These are phyloP conservation scores for Tylopilus sp. DNA, from an alignment of 768 basidiomycete genomes.

Conservation along the genomic window DNA sequence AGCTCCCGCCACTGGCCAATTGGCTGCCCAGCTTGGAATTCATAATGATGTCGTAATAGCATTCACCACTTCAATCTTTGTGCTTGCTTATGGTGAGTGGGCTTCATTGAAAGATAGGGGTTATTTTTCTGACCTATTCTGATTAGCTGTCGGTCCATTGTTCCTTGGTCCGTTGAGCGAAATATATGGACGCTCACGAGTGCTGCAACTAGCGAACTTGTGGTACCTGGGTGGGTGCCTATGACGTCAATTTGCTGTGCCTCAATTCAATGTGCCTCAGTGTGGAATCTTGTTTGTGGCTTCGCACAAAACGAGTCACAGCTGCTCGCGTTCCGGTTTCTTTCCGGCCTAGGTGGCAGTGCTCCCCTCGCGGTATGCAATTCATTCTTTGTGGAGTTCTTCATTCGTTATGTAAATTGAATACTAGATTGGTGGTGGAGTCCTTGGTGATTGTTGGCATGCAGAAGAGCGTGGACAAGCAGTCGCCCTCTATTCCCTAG, in stretches of 20 bases:
- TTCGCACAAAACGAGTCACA: constrained; percentile 58
- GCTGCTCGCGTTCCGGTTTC: constrained; percentile 64
- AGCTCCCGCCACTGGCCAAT: constrained; percentile 54
- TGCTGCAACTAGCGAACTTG: constrained; percentile 62
- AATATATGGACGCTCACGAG: constrained; percentile 61
- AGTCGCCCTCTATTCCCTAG: constrained; percentile 59
- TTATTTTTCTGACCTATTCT: neutral
- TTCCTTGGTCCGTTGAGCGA: constrained; percentile 64
- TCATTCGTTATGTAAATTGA: too few species aligned
- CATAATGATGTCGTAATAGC: constrained; percentile 46
- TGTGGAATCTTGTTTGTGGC: constrained; percentile 61
- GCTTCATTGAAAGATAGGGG: neutral
- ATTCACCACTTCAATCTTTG: constrained; percentile 58
- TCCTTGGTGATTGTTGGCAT: constrained; percentile 59
- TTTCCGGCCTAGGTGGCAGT: constrained; percentile 69
- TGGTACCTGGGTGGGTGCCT: constrained; percentile 53
- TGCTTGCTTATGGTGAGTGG: constrained; percentile 55
- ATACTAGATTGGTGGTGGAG: constrained; percentile 58
- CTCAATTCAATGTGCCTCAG: constrained; percentile 25
- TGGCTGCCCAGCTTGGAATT: constrained; percentile 56
- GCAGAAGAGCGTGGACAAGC: constrained; percentile 63
- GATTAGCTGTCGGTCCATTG: constrained; percentile 29
- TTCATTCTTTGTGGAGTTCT: too few species aligned
- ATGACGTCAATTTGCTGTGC: neutral
- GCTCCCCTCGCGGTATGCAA: constrained; percentile 54